Percentiles rank a stretch among this genome's conserved stretches.
These are phyloP conservation scores for Aspergillus flavus DNA, from an alignment of 2,329 filamentous ascomycete species.

Conservation along the genomic window DNA sequence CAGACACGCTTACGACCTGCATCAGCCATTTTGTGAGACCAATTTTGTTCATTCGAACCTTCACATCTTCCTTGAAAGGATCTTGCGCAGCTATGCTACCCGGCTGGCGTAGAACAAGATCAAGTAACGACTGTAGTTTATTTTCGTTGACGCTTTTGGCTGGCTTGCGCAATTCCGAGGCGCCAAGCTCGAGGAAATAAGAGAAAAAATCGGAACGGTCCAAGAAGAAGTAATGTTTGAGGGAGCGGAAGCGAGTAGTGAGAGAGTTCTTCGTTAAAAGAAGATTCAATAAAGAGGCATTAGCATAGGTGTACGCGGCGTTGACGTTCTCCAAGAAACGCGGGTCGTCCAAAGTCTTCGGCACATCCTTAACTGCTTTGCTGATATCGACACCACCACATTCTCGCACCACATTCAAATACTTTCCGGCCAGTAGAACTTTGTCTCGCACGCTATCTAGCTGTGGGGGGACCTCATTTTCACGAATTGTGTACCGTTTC, in stretches of 20 bases:
- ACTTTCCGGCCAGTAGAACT: constrained; percentile 92
- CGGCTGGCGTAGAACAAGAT: constrained; percentile 92
- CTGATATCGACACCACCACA: constrained; percentile 95
- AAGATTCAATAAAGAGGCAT: constrained; percentile 86
- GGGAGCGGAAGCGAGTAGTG: constrained; percentile 79
- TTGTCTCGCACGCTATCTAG: constrained; percentile 90
- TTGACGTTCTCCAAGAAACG: constrained; percentile 96
- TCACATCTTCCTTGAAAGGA: constrained; percentile 97
- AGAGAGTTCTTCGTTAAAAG: constrained; percentile 91
- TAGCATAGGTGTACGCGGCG: constrained; percentile 90
- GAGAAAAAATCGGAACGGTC: constrained; percentile 98
- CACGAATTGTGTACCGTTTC: constrained; percentile 90
- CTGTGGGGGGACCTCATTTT: constrained; percentile 88
- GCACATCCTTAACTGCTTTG: constrained; percentile 85
- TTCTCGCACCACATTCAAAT: constrained; percentile 95
- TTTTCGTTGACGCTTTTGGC: constrained; percentile 85
- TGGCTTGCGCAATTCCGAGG: constrained; percentile 86
- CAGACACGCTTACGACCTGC: constrained; percentile 94
- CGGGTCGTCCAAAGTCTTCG: constrained; percentile 85
- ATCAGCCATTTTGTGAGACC: constrained; percentile 92
- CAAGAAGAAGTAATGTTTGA: constrained; percentile 99
- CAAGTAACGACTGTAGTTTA: constrained; percentile 93
- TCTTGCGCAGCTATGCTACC: constrained; percentile 92
- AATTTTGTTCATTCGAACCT: constrained; percentile 94
- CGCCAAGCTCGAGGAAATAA: constrained; percentile 90